phyloP scores from a whole-genome alignment of 257 asterid species.

The Solanum tarijense region DNA sequence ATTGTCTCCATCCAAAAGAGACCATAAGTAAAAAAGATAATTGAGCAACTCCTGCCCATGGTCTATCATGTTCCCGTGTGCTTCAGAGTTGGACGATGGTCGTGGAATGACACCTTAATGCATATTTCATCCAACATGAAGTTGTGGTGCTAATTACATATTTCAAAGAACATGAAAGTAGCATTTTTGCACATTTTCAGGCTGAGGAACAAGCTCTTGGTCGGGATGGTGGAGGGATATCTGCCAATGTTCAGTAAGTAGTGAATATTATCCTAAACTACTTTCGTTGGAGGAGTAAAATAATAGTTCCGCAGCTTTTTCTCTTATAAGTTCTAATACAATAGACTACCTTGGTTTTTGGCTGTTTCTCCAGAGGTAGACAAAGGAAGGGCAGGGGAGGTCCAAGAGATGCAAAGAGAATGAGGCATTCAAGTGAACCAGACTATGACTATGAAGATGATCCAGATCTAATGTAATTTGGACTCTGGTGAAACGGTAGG shows the following conservation, averaged over 20 bases:
- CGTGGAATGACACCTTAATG: not conserved
- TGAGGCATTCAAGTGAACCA: constrained; percentile 75
- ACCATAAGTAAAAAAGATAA: not conserved
- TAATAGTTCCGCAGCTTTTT: not conserved
- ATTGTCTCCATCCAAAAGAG: not conserved
- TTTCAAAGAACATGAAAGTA: not conserved
- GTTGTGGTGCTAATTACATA: not conserved
- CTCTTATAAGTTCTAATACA: not conserved
- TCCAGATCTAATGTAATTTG: constrained; percentile 60
- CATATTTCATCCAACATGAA: not conserved
- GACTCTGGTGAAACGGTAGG: not conserved
- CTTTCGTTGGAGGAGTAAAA: not conserved
- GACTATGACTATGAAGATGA: constrained; percentile 94
- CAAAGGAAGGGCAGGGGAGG: constrained; percentile 79
- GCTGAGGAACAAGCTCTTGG: constrained; percentile 80
- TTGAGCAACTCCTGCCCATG: not conserved
- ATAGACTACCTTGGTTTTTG: not conserved
- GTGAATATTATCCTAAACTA: not conserved
- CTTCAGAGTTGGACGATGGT: not conserved
- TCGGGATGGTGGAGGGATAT: constrained; percentile 65
- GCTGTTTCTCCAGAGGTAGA: constrained; percentile 51
- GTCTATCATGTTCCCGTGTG: not conserved
- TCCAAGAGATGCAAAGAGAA: constrained; percentile 83
- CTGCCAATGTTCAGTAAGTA: constrained; percentile 79
- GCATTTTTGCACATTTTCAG: constrained; percentile 21